Evolutionary conservation across 2,329 filamentous ascomycete genomes (phyloP), one percentile per base, ranked within the genome.

Genomic region (Rhexocercosporidium sp.): DNA sequence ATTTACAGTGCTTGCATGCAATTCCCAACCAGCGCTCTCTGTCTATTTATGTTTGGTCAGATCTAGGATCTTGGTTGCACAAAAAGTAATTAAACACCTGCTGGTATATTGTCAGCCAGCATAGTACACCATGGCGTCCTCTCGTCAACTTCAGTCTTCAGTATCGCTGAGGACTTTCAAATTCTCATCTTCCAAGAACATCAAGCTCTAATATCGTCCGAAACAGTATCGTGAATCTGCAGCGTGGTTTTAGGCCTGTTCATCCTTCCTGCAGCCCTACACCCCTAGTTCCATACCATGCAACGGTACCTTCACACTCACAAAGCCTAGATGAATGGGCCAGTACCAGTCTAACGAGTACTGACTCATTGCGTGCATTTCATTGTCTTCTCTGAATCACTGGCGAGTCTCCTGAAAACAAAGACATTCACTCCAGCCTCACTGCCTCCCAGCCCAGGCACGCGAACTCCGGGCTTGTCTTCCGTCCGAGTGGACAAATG

Each of bases 181-280:
- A 25, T 37, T 8, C 3, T 27, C 3, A 22, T 41, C 34, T 11
- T 39, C 6, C 22, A 57, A 3, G 22, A 3, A 18, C 22, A 8
- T 22, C 9, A 37, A 56, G 25, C 1, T 37, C 25, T 37, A 57
- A 39, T 18, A 11, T 57, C 31, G 31, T 18, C 16, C 27, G 31
- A 57, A 57, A 41, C 54, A 37, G 20, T 27, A 27, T 16, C 1
- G 31, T 57, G 54, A 57, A 57, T 39, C 34, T 57, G 54, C 54
- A 57, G 34, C 4, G 54, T 41, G 54, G 31, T 41, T 57, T 57
- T n/a, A 57, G 11, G 54, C 54, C n/a, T 39, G 54, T 25, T 37
- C 20, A 27, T 57, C 31, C 20, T 56, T 57, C 54, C 54, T 57
- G 54, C 54, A 57, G 54, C 54, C 54, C 54, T 57, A 57, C 51